Evolutionary conservation across 2,329 filamentous ascomycete species (phyloP), one percentile per base, ranked within the genome.

Genomic region (Chalara sp.): DNA sequence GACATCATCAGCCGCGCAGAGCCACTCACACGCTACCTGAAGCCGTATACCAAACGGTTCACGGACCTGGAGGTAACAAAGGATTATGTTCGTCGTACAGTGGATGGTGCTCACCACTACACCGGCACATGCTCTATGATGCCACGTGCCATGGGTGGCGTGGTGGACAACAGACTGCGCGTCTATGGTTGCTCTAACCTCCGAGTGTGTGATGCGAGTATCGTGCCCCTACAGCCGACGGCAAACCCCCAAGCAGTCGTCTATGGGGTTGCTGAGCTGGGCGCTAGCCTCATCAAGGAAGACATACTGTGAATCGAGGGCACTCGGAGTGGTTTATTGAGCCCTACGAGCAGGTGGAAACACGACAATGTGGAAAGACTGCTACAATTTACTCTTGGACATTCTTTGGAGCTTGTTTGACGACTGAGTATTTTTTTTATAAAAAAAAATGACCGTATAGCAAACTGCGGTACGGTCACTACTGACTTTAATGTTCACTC

Each of bases 1-100:
- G 64, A 62, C 37, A 53, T 69, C 57, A 11, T 54, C 55, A 55
- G 67, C 50, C 21, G 8, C 57, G 37, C 53, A 65, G 47, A 49
- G 33, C 58, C 67, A 5, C 54, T 72, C 7, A 69, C 45, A 45
- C 46, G 41, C 11, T 33, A 33, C 32, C 49, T 49, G 46, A 45
- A 48, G 10, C 43, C 37, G 31, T 37, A 48, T 31, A 44, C 49
- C 11, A 37, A 21, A 13, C 39, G 40, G 29, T 51, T 44, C 44
- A 39, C 49, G 10, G 39, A 41, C 37, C 30, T 44, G 8, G n/a
- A 32, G 6, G 44, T 51, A 29, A 13, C 54, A 59, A 10, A 56
- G 47, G 11, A 53, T 21, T 31, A 53, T 60, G 11, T 48, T 6
- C 35, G 37, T 32, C 30, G 44, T n/a, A 37, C 6, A 28, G 49